A percentile compares a stretch with the other conserved stretches of the same genome.
Evolutionary conservation across 305 asterid species (phyloP).

Genomic region (Euphrasia arctica): DNA sequence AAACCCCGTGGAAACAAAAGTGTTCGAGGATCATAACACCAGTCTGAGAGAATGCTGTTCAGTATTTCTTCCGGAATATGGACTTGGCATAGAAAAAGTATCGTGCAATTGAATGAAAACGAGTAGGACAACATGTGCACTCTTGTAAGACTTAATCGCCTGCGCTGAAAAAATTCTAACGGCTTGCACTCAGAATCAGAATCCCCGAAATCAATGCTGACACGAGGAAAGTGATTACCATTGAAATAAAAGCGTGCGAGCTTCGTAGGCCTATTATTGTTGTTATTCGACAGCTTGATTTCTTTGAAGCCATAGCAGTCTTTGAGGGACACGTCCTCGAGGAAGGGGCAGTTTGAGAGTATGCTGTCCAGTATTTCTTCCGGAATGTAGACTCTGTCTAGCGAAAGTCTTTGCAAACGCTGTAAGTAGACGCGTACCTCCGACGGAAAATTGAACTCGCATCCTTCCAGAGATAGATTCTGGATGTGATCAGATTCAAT

Average conservation of each 20-base stretch:
- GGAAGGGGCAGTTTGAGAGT: background rate
- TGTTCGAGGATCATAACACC: background rate
- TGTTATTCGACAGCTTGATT: background rate
- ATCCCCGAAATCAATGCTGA: background rate
- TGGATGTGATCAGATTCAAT: background rate
- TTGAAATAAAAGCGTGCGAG: background rate
- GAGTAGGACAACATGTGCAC: too few species aligned
- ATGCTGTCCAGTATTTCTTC: too few species aligned
- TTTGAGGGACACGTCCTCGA: background rate
- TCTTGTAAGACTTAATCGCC: too few species aligned
- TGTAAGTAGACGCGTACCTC: too few species aligned
- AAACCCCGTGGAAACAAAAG: background rate
- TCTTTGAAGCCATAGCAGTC: background rate
- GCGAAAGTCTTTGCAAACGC: too few species aligned
- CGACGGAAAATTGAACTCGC: too few species aligned
- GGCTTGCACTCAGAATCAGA: too few species aligned
- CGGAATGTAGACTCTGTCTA: too few species aligned
- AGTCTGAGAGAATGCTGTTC: background rate
- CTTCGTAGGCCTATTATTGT: background rate
- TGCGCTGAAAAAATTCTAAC: too few species aligned
- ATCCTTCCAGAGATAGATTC: background rate
- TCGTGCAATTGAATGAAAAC: too few species aligned
- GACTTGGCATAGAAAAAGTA: background rate
- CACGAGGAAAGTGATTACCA: background rate
- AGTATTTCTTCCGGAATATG: background rate